These are phyloP conservation scores for Fusarium sp. DNA, from an alignment of 2,329 filamentous ascomycete genomes.

Conservation along the genomic window DNA sequence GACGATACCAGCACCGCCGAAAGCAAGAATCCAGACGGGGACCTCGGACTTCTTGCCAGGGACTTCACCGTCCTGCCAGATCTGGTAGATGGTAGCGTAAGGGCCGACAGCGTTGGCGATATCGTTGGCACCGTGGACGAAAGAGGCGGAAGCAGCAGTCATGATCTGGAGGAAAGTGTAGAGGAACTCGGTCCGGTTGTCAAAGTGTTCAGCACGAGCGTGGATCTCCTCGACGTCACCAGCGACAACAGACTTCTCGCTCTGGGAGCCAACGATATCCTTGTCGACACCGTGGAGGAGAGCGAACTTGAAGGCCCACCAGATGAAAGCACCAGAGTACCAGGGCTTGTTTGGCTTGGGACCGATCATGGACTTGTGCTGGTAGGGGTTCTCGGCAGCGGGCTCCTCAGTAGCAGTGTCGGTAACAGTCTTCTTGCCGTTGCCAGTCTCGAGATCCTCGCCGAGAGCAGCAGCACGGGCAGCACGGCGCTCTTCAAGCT, in stretches of 20 bases:
- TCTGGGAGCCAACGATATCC: constrained; percentile 56
- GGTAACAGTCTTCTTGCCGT: constrained; percentile 44
- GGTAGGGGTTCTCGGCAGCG: constrained; percentile 47
- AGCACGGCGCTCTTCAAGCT: constrained; percentile 60
- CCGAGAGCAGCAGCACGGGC: constrained; percentile 36
- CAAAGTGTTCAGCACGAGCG: constrained; percentile 67
- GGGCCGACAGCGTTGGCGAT: constrained; percentile 73
- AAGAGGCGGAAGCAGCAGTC: constrained; percentile 72
- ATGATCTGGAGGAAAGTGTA: constrained; percentile 71
- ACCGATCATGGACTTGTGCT: constrained; percentile 53
- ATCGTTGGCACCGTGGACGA: constrained; percentile 76
- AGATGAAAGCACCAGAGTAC: constrained; percentile 58
- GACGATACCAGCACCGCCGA: constrained; percentile 64
- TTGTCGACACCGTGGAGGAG: constrained; percentile 62
- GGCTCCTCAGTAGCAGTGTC: constrained; percentile 72
- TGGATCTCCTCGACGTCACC: constrained; percentile 68
- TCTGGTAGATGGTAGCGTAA: constrained; percentile 71
- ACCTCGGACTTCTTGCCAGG: constrained; percentile 60
- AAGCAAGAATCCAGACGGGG: constrained; percentile 70
- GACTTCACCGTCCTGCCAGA: constrained; percentile 65
- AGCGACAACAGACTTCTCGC: constrained; percentile 58
- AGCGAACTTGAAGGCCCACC: constrained; percentile 59
- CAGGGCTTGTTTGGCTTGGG: constrained; percentile 58
- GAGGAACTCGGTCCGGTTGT: constrained; percentile 71
- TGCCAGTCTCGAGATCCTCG: constrained; percentile 44